Base-by-base conservation (phyloP, 192 early-diverging fungal genomes). In the Coemansia sp. region DNA sequence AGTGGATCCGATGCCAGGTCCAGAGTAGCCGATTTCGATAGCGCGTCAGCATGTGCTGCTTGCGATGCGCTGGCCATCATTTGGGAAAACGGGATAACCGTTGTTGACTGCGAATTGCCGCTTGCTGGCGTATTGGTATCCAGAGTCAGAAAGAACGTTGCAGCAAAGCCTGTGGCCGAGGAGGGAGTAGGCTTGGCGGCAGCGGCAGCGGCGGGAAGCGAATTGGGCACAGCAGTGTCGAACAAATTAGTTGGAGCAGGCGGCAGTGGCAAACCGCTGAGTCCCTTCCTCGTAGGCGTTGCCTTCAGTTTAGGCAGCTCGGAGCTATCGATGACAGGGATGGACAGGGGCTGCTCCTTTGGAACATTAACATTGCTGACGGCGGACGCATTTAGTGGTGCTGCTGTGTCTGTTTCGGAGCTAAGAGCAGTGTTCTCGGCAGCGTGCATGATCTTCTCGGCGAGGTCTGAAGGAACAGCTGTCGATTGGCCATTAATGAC, bases 401-500 rank as follows among this genome's bases (percentile, higher is more conserved):
- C n/a, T 23, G 23, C 3, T 26, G 60, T 52, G 36, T 63, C 51
- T n/a, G 62, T 46, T 18, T 39, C 60, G 44, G 53, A 41, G 55
- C 60, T 63, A 43, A 41, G 58, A n/a, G 26, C 14, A 0, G 65
- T 60, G 5, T 55, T 11, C 39, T 70, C 69, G 53, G n/a, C 79
- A 8, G 68, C 33, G 21, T 82, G 71, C 71, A 76, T 71, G 6
- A 82, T 62, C 51, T 76, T 76, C 23, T 73, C 79, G 33, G 79
- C 79, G 6, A 82, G 39, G 1, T 73, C 79, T 4, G 49, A 38
- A 0, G 79, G 71, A 2, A 82, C 23, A 8, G 67, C 10, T 4
- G 79, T 71, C 5, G 79, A 71, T 14, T 70, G 66, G 26, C 79
- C 79, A 45, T 68, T 53, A 24, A 76, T 21, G 30, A 82, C 60